Percentiles rank a stretch among this genome's conserved stretches.
phyloP scores from a whole-genome alignment of 371 early-diverging fungal genomes.

The Mucor sp. region DNA sequence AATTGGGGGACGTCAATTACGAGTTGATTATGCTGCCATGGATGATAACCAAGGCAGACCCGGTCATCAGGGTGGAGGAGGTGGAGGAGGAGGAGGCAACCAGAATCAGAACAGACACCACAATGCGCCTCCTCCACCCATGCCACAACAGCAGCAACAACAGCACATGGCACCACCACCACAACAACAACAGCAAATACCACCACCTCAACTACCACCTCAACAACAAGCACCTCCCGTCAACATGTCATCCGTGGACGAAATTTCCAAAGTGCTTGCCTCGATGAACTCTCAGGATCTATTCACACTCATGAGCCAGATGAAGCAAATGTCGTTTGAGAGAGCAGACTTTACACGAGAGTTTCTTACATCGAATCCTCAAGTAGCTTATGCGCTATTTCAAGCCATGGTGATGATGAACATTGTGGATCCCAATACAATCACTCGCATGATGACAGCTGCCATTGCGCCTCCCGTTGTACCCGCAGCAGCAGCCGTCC shows the following conservation, averaged over 20 bases:
- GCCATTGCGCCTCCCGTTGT: slow-evolving; percentile 11
- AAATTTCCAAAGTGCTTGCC: slow-evolving; percentile 66
- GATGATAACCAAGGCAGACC: slow-evolving; percentile 38
- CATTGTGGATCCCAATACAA: slow-evolving; percentile 75
- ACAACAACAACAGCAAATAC: slow-evolving; percentile 24
- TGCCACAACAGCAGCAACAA: slow-evolving; percentile 9
- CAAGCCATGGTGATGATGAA: slow-evolving; percentile 85
- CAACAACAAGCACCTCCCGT: not conserved
- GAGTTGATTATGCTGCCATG: slow-evolving; percentile 86
- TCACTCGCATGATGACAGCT: slow-evolving; percentile 58
- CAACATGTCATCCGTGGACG: slow-evolving; percentile 46
- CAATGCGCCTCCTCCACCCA: slow-evolving; percentile 6
- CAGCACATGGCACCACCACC: slow-evolving; percentile 9
- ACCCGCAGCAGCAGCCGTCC: not conserved
- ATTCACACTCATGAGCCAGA: slow-evolving; percentile 72
- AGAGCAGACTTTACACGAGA: slow-evolving; percentile 71
- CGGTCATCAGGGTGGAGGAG: slow-evolving; percentile 20
- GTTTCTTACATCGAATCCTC: slow-evolving; percentile 77
- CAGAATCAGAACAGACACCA: slow-evolving; percentile 22
- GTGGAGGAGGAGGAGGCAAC: slow-evolving; percentile 7
- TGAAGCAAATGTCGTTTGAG: slow-evolving; percentile 70
- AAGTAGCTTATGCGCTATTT: slow-evolving; percentile 85
- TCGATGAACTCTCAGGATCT: slow-evolving; percentile 73
- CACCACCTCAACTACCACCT: slow-evolving; percentile 29
- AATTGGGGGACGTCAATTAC: slow-evolving; percentile 76